A percentile compares a stretch with the other conserved stretches of the same genome.
phyloP scores from a whole-genome alignment of 495 filamentous ascomycete genomes.

The Xylaria longipes region DNA sequence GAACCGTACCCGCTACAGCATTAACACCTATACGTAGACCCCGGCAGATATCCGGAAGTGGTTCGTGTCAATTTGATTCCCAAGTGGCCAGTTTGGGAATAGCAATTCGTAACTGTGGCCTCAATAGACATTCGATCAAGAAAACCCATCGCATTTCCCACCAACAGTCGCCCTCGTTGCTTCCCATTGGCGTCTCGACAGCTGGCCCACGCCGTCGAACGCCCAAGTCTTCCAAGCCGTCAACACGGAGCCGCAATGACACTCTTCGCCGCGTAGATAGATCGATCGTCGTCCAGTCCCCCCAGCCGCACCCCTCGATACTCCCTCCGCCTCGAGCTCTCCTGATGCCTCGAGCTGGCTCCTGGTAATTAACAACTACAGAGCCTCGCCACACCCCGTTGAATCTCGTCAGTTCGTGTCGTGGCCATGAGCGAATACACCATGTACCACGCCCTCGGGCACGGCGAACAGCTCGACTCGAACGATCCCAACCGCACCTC shows the following conservation, averaged over 20 bases:
- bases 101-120: conserved; percentile 30
- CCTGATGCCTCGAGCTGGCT: conserved; percentile 1
- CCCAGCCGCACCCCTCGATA: background rate
- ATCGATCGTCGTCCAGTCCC: background rate
- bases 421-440: conserved; percentile 72
- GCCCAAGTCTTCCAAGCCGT: background rate
- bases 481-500: conserved; percentile 63
- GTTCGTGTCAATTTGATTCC: background rate
- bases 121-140: conserved; percentile 9
- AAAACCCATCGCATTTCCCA: background rate
- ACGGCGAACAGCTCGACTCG: conserved; percentile 65
- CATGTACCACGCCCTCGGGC: conserved; percentile 77
- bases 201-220: background rate
- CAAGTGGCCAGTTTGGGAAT: conserved; percentile 24
- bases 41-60: conserved; percentile 13
- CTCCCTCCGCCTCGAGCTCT: background rate
- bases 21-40: background rate
- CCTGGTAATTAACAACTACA: background rate
- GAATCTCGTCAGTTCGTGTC: background rate
- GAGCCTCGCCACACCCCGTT: background rate
- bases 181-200: conserved; percentile 3
- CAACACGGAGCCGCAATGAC: conserved; percentile 20
- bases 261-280: conserved; percentile 7
- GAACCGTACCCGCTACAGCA: background rate
- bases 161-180: background rate